Conservation (phyloP, 2,329 filamentous ascomycete species). For the Thelonectria discophora region DNA sequence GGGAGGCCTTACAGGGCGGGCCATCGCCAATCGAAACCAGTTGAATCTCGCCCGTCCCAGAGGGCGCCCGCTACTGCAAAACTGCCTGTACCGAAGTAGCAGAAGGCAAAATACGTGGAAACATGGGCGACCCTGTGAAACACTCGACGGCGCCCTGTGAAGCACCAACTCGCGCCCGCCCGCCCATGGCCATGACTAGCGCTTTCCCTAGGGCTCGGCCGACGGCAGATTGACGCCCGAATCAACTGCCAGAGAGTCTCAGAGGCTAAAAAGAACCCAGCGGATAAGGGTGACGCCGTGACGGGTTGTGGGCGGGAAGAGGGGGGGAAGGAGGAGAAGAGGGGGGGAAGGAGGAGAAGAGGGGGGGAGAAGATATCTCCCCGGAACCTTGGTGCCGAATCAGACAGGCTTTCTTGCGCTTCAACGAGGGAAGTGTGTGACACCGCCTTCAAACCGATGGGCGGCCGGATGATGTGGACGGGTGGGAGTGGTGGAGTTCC, state of each 20-base stretch:
- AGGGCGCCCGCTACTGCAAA: neutral
- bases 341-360: too few species aligned
- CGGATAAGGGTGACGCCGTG: too few species aligned
- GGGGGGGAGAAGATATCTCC: neutral
- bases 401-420: neutral
- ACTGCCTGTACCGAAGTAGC: too few species aligned
- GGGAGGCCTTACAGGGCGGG: neutral
- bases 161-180: conserved; percentile 16
- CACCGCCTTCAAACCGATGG: conserved; percentile 4
- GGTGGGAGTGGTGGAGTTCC: conserved; percentile 2
- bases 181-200: conserved; percentile 8
- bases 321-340: too few species aligned
- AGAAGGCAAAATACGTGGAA: too few species aligned
- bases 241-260: neutral
- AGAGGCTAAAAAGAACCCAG: too few species aligned
- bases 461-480: conserved; percentile 11
- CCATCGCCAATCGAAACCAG: neutral
- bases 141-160: conserved; percentile 5
- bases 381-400: neutral
- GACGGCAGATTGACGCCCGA: neutral
- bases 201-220: conserved; percentile 1
- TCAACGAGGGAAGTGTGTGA: neutral
- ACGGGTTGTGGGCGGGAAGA: neutral
- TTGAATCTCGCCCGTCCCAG: neutral
- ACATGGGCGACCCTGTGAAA: too few species aligned